These are phyloP conservation scores for Tetracladium setigerum DNA, from an alignment of 495 filamentous ascomycete genomes.

Conservation along the genomic window DNA sequence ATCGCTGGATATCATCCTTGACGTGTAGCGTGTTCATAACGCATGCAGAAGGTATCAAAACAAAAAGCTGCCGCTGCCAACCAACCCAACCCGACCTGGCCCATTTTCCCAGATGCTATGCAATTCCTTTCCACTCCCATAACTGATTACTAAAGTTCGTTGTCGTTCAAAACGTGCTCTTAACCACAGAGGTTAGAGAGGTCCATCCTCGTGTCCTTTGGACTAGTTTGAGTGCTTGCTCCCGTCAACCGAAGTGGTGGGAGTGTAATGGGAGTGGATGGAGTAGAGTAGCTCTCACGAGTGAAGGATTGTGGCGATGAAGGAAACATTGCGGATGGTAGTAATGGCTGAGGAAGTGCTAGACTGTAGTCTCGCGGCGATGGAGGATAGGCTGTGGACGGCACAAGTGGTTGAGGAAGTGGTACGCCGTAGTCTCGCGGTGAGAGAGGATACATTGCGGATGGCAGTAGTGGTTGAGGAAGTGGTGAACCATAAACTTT, in stretches of 20 bases:
- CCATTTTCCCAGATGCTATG: too few species aligned
- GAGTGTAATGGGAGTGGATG: slow-evolving; percentile 16
- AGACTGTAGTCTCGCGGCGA: neutral
- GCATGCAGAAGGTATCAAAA: too few species aligned
- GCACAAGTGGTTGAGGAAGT: slow-evolving; percentile 4
- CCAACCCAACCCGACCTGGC: too few species aligned
- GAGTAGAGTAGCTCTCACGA: neutral
- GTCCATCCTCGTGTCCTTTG: slow-evolving; percentile 18
- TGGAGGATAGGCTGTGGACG: slow-evolving; percentile 3
- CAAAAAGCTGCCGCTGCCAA: too few species aligned
- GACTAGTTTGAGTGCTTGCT: slow-evolving; percentile 8
- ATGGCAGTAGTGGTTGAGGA: too few species aligned
- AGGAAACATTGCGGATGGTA: neutral
- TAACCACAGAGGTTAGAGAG: slow-evolving; percentile 17
- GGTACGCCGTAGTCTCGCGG: slow-evolving; percentile 4
- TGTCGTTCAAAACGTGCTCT: neutral
- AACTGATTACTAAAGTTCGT: too few species aligned
- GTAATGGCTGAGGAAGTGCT: neutral
- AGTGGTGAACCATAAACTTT: slow-evolving; percentile 1
- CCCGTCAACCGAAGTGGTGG: slow-evolving; percentile 15
- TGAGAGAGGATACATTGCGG: neutral
- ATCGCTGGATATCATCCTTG: too few species aligned
- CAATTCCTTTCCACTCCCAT: too few species aligned
- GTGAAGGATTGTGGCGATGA: neutral
- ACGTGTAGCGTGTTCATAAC: too few species aligned